Evolutionary conservation across 1,284 basidiomycete species (phyloP), one percentile per base, ranked within the genome.

Genomic region (Tylopilus sp.): DNA sequence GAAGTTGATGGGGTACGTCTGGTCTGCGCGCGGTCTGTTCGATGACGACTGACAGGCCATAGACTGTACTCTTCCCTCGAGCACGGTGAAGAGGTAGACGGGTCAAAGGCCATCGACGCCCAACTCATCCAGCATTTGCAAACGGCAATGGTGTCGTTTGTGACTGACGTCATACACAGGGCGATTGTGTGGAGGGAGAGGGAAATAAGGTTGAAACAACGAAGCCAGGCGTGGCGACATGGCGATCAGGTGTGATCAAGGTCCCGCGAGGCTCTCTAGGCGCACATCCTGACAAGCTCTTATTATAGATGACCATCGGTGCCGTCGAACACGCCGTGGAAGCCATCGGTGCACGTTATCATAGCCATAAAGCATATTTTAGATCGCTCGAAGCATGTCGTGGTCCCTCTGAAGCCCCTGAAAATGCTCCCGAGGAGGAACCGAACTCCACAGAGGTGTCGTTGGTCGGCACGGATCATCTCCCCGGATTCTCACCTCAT

Each of bases 151-250:
- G 70, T 75, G 7, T 72, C 76, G 42, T 88, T 86, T 59, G 71
- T 77, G 14, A 75, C 76, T 9, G 74, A 80, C 42, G 53, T 81
- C 0, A 68, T 84, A 10, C 77, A 79, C 48, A 74, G 74, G 19
- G 71, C 77, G 14, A 76, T 87, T 41, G 71, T 78, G 8, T 71
- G 76, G 33, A 76, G 77, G 42, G 84, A 86, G 59, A 78, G 83
- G 55, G 85, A 85, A 56, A 66, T 72, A 45, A 67, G 69, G 28
- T 63, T 83, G 58, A 87, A 86, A 67, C 69, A 72, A 35, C 76
- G 77, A 29, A 79, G 78, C 36, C 85, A 80, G 60, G 82, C 76
- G 5, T 89, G 85, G 84, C 42, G 55, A 48, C 53, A 53, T 0
- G 52, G 64, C 7, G 57, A 67, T 29, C 64, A 65, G 50, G 65